Evolutionary conservation across 768 basidiomycete genomes (phyloP).

Genomic region (Kwoniella dejecticola): DNA sequence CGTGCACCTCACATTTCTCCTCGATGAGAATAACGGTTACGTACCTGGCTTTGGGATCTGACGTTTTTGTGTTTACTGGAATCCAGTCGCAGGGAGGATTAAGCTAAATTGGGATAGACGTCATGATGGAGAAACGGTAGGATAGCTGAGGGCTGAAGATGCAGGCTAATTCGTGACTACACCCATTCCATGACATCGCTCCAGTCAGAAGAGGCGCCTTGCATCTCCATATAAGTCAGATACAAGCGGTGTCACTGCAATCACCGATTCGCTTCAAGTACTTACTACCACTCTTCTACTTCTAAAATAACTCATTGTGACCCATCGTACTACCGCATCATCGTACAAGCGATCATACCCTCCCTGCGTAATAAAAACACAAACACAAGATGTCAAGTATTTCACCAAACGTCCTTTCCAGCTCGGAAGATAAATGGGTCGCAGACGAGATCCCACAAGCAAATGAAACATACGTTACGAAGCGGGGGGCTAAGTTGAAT

Average conservation of each 20-base stretch:
- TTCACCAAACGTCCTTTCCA: background rate
- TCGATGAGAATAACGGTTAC: background rate
- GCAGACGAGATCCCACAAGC: constrained; percentile 9
- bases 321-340: too few species aligned
- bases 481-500: constrained; percentile 12
- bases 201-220: too few species aligned
- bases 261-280: background rate
- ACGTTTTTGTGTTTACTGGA: background rate
- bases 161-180: too few species aligned
- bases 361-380: too few species aligned
- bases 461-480: constrained; percentile 10
- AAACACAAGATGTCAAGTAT: constrained; percentile 5
- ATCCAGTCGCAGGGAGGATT: background rate
- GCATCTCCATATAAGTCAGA: too few species aligned
- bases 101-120: background rate
- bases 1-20: too few species aligned
- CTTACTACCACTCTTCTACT: too few species aligned
- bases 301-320: too few species aligned
- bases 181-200: too few species aligned
- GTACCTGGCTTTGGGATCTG: background rate
- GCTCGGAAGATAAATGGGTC: background rate
- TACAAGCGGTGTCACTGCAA: too few species aligned
- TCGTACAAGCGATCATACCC: too few species aligned
- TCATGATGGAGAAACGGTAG: constrained; percentile 1
- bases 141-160: background rate